These are phyloP conservation scores for Rhodomyrtus psidioides DNA, from an alignment of 441 rosid species.

Conservation along the genomic window DNA sequence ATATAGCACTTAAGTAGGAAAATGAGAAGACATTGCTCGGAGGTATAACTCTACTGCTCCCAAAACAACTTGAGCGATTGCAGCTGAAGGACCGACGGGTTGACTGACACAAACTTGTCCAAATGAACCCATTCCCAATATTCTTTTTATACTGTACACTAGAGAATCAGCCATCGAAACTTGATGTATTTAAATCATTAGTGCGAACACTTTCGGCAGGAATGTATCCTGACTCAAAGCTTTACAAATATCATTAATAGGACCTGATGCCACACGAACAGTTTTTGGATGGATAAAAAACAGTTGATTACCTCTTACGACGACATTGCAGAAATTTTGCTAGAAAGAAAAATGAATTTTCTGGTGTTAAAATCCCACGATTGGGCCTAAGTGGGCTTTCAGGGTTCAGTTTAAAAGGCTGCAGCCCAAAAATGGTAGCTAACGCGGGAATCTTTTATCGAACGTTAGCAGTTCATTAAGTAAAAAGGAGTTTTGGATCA, in stretches of 20 bases:
- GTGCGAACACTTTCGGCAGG: background rate
- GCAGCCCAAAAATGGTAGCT: too few relatives aligned
- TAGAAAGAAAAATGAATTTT: too few relatives aligned
- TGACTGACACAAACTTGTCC: background rate
- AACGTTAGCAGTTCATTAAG: too few relatives aligned
- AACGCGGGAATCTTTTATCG: too few relatives aligned
- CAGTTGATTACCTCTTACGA: background rate
- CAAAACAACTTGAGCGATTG: slow-evolving; percentile 26
- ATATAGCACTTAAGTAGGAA: background rate
- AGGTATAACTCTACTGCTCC: slow-evolving; percentile 39
- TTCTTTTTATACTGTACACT: background rate
- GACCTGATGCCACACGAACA: background rate
- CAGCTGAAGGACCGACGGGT: background rate
- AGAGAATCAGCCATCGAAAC: background rate
- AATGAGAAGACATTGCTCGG: background rate
- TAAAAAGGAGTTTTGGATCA: too few relatives aligned
- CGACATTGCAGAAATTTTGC: background rate
- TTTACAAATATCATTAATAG: background rate
- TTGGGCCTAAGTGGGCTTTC: too few relatives aligned
- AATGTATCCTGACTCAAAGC: background rate
- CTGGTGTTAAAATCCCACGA: too few relatives aligned
- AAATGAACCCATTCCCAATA: background rate
- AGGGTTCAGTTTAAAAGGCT: too few relatives aligned
- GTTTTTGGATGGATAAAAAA: background rate
- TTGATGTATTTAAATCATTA: background rate